Base-by-base conservation (phyloP, 192 early-diverging fungal genomes). In the Linnemannia zychae region DNA sequence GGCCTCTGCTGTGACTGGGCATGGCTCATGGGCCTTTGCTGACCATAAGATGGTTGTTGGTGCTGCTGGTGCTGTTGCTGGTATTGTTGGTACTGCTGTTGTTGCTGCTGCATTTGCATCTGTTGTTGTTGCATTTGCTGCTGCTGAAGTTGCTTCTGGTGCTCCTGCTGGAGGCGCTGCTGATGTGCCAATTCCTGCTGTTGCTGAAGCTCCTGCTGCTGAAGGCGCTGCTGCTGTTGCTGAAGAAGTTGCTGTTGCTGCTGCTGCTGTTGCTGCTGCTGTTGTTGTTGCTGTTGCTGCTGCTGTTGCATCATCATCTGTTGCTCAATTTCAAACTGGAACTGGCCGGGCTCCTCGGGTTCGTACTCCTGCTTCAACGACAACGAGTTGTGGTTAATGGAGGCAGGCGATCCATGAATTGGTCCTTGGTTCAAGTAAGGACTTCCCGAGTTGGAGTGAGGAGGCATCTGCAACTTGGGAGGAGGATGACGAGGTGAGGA, bases 101-200 rank as follows among this genome's bases (percentile, higher is more conserved):
- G 75, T 34, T 77, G 86, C 79, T 86, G 37, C 76, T 88, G 65
- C 68, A 79, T 70, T 77, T 78, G 73, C 72, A 48, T 75, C 40
- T 88, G 73, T 67, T 79, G 66, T 60, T 86, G 31, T 60, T 88
- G 72, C 70, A 65, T 81, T 77, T 89, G 90, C 71, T 89, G 88
- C 47, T 88, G 80, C 75, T 82, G 88, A 48, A 85, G 82, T 76
- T 87, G 88, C 82, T 84, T 71, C 79, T 91, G 82, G 67, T 89
- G 77, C 72, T 76, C 70, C 57, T 89, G 74, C 74, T 82, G 80
- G 57, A 80, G 46, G 70, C 53, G 78, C 74, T 86, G 71, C 53
- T 84, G 80, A 78, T 88, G 87, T 74, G 87, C 87, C 81, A 92
- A 88, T 83, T 93, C 89, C 81, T 92, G 87, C 73, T 87, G 89